Evolutionary conservation across 352 stramenopile genomes (phyloP), one percentile per base, ranked within the genome.

Genomic region (Poterioochromonas sp.): DNA sequence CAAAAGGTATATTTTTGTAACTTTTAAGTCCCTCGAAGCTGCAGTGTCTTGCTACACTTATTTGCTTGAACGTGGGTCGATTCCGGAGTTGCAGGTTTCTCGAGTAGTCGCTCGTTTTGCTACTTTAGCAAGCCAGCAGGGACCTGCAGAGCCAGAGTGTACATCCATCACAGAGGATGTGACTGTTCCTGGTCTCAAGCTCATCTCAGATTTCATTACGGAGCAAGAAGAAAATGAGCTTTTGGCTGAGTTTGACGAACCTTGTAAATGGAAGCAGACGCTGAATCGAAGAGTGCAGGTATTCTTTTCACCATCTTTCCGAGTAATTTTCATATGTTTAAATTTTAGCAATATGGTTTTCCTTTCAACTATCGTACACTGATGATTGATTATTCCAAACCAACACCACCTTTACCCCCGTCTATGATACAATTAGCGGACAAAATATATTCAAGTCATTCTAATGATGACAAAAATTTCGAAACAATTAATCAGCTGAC

Each of bases 361-460:
- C 5, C 26, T 18, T 74, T 74, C 65, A 74, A 74, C 40, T 74
- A 74, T 37, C 65, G 41, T 1, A 74, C 65, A 18, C 43, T 74
- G 20, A 51, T 74, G 41, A 1, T 54, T 12, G 65, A 74, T 39
- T 58, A 74, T 35, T 1, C 40, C 3, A 15, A 35, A 54, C 5
- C 37, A 5, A 58, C 20, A 18, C 65, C 39, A 1, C 65, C 65
- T 37, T 2, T 74, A 11, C 65, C 65, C 1, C 0, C n/a, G 1
- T 44, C n/a, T 3, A 8, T 8, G 5, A 29, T 29, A 12, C 3
- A 12, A 29, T 15, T 71, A 29, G 39, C 62, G 2, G 32, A 71
- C 15, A 12, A 29, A 41, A 68, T 68, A 8, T 32, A 32, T 35
- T 32, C 26, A 73, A 29, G 5, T 11, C 40, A 73, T 44, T 26